Evolutionary conservation across 2,329 filamentous ascomycete species (phyloP), one percentile per base, ranked within the genome.

Genomic region (Aspergillus intermedius): DNA sequence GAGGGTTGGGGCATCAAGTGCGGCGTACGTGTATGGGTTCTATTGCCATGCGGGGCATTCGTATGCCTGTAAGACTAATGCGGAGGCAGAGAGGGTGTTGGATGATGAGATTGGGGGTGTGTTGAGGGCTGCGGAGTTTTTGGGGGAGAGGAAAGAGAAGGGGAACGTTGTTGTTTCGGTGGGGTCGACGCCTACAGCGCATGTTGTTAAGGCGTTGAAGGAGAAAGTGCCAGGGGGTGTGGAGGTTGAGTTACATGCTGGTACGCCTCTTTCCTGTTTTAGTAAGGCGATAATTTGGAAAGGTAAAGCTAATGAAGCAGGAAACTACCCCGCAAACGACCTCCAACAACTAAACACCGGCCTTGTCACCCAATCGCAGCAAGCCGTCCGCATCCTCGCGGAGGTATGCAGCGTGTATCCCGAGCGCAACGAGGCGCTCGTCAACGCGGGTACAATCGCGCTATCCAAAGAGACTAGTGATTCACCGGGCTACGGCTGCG

Each of bases 271-370:
- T 15, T 32, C 5, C 10, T 13, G 8, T 37, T 40, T 37, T 21
- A 28, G 25, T 2, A 28, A 10, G 9, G 25, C 3, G 7, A 5
- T 19, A 2, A 42, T 28, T 13, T 4, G 4, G 44, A 37, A 4
- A 15, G 10, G 40, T 15, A 45, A 44, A 37, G 35, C 15, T n/a
- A 39, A 8, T 21, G 5, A 3, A 30, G 2, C 12, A 56, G 58
- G 59, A 43, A 60, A 60, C 3, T 91, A 89, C 63, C 81, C 86
- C 0, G 75, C 82, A 4, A 79, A 91, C 10, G 87, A 91, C 64
- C 73, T 90, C 53, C 87, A 93, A 65, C 88, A 91, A 65, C 75
- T 91, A 2, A 81, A 86, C 1, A 87, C 87, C 0, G 80, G 84
- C 54, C 81, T 86, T 6, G 21, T 64, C 64, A 2, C 10, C 5